Percentiles rank a stretch among this genome's conserved stretches.
Evolutionary conservation across 2,329 filamentous ascomycete genomes (phyloP).

Genomic region (Ophiosphaerella herpotricha): DNA sequence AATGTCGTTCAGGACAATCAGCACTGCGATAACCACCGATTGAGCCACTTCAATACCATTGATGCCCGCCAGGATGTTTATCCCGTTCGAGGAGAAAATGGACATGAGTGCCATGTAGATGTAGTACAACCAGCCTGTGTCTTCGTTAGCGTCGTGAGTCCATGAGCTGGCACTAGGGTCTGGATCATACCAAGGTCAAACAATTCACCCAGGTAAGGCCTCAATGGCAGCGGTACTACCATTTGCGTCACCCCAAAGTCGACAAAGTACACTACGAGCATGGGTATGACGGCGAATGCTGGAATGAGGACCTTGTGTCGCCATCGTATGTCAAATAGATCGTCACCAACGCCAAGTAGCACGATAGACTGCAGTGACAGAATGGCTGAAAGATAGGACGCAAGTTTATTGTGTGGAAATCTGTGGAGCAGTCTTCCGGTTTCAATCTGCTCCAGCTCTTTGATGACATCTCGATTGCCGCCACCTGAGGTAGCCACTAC

Average conservation of each 20-base stretch:
- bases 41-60: slow-evolving; percentile 97
- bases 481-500: slow-evolving; percentile 92
- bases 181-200: slow-evolving; percentile 68
- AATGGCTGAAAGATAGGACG: slow-evolving; percentile 91
- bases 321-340: slow-evolving; percentile 98
- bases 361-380: slow-evolving; percentile 90
- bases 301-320: slow-evolving; percentile 98
- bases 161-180: not conserved
- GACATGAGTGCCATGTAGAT: slow-evolving; percentile 94
- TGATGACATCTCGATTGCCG: slow-evolving; percentile 84
- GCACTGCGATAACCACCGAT: slow-evolving; percentile 83
- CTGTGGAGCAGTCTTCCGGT: slow-evolving; percentile 84
- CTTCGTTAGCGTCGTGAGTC: slow-evolving; percentile 18
- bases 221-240: slow-evolving; percentile 84
- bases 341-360: slow-evolving; percentile 90
- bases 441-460: slow-evolving; percentile 74
- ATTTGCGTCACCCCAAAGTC: slow-evolving; percentile 97
- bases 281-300: slow-evolving; percentile 87
- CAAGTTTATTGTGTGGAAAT: slow-evolving; percentile 96
- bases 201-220: slow-evolving; percentile 81
- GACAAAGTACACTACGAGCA: slow-evolving; percentile 96
- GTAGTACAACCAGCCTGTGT: slow-evolving; percentile 71
- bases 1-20: slow-evolving; percentile 84
- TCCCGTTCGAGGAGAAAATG: slow-evolving; percentile 98
- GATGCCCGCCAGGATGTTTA: slow-evolving; percentile 99